Evolutionary conservation across 768 basidiomycete species (phyloP).

Genomic region (Trametopsis cervina): DNA sequence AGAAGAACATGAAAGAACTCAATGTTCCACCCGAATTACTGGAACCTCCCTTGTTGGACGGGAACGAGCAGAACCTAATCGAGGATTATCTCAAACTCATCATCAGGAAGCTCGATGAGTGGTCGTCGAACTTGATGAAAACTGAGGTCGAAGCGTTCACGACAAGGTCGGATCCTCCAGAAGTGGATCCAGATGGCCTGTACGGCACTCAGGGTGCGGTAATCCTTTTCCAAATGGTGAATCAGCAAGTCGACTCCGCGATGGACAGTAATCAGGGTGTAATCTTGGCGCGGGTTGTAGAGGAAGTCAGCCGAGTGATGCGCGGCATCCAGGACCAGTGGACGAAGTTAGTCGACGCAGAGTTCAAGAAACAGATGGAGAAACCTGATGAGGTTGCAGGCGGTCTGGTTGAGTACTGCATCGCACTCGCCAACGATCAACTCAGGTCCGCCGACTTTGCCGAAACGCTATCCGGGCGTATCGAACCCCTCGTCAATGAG

Average conservation of each 20-base stretch:
- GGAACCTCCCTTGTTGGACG: slow-evolving; percentile 88
- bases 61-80: slow-evolving; percentile 88
- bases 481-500: slow-evolving; percentile 88
- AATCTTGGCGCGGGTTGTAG: slow-evolving; percentile 85
- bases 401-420: slow-evolving; percentile 92
- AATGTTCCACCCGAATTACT: slow-evolving; percentile 74
- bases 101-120: slow-evolving; percentile 93
- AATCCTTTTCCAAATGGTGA: slow-evolving; percentile 97
- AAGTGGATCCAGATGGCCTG: slow-evolving; percentile 80
- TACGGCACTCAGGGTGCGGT: slow-evolving; percentile 88
- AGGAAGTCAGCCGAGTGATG: slow-evolving; percentile 88
- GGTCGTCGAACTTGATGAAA: slow-evolving; percentile 91
- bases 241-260: slow-evolving; percentile 91
- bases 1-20: slow-evolving; percentile 91
- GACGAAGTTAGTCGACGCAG: slow-evolving; percentile 74
- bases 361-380: slow-evolving; percentile 82
- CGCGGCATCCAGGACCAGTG: slow-evolving; percentile 81
- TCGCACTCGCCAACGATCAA: slow-evolving; percentile 96
- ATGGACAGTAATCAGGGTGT: slow-evolving; percentile 94
- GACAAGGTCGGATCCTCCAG: slow-evolving; percentile 77
- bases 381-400: slow-evolving; percentile 83
- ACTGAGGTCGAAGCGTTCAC: slow-evolving; percentile 83
- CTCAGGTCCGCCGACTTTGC: slow-evolving; percentile 93
- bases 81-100: slow-evolving; percentile 95
- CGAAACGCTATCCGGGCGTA: slow-evolving; percentile 75